phyloP scores from a whole-genome alignment of 2,329 filamentous ascomycete species.

The Aureobasidium mangrovei region DNA sequence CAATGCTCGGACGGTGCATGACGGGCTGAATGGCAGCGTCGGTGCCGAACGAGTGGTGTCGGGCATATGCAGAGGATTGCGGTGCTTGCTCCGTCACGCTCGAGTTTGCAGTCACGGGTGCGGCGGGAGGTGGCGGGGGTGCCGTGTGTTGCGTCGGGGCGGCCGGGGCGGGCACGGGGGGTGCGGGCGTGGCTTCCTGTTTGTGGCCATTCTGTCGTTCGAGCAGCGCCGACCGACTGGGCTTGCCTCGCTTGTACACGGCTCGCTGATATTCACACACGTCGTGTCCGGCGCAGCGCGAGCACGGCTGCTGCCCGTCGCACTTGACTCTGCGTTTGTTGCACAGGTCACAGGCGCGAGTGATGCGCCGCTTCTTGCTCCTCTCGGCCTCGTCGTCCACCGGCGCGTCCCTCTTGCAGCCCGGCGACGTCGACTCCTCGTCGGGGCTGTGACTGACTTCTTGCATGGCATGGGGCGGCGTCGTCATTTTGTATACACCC shows the following conservation, averaged over 20 bases:
- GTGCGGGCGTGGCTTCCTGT: conserved; percentile 8
- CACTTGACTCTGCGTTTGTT: conserved; percentile 14
- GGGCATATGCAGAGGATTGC: background rate
- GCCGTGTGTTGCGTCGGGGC: background rate
- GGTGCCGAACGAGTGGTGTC: conserved; percentile 8
- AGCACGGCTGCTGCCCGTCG: conserved; percentile 12
- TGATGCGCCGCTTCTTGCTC: conserved; percentile 13
- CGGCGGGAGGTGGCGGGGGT: background rate
- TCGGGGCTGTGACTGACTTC: conserved; percentile 4
- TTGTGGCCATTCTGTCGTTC: conserved; percentile 13
- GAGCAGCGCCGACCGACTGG: conserved; percentile 12
- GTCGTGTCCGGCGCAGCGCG: conserved; percentile 10
- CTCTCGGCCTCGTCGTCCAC: conserved; percentile 4
- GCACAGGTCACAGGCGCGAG: conserved; percentile 12
- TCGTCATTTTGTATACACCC: background rate
- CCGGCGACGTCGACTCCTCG: conserved; percentile 10
- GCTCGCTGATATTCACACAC: conserved; percentile 11
- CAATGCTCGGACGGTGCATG: conserved; percentile 9
- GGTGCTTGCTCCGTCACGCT: background rate
- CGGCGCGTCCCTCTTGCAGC: background rate
- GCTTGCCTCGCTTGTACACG: conserved; percentile 13
- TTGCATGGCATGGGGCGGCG: conserved; percentile 1
- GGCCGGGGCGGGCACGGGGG: background rate
- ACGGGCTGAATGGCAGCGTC: conserved; percentile 5
- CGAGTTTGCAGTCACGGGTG: conserved; percentile 1